A percentile compares a stretch with the other conserved stretches of the same genome.
phyloP scores from a whole-genome alignment of 805 yeast species.

The Starmerella apicola region DNA sequence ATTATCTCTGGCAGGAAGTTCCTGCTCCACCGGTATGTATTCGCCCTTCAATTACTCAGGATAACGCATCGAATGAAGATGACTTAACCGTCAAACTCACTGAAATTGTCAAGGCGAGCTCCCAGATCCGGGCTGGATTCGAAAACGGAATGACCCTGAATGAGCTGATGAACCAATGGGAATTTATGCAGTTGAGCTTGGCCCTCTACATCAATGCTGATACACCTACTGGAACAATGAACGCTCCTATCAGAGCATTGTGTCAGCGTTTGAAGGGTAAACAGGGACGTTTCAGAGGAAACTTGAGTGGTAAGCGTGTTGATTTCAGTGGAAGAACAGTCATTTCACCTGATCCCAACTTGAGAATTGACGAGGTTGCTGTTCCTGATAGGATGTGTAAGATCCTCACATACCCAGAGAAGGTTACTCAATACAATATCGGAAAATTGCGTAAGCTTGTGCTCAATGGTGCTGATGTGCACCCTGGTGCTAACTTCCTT shows the following conservation, averaged over 20 bases:
- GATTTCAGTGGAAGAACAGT: slow-evolving; percentile 98
- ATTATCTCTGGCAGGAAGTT: slow-evolving; percentile 89
- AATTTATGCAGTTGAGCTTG: slow-evolving; percentile 81
- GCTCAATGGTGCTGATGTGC: slow-evolving; percentile 70
- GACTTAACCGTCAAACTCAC: slow-evolving; percentile 92
- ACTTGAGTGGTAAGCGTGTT: slow-evolving; percentile 94
- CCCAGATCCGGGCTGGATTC: slow-evolving; percentile 84
- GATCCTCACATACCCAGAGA: slow-evolving; percentile 90
- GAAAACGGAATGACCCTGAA: slow-evolving; percentile 90
- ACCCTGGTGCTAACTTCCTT: slow-evolving; percentile 95
- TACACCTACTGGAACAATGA: slow-evolving; percentile 51
- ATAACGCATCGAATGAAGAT: slow-evolving; percentile 87
- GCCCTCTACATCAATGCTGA: slow-evolving; percentile 98
- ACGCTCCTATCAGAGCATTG: slow-evolving; percentile 81
- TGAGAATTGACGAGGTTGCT: slow-evolving; percentile 91
- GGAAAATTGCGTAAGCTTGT: slow-evolving; percentile 63
- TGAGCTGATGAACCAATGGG: slow-evolving; percentile 98
- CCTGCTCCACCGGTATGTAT: slow-evolving; percentile 99
- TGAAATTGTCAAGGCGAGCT: slow-evolving; percentile 94
- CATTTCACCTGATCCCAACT: slow-evolving; percentile 95
- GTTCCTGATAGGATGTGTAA: slow-evolving; percentile 96
- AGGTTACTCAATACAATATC: slow-evolving; percentile 76
- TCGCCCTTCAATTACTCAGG: slow-evolving; percentile 94
- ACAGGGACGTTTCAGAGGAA: slow-evolving; percentile 98
- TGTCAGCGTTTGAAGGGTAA: slow-evolving; percentile 97